phyloP scores from a whole-genome alignment of 2,329 filamentous ascomycete genomes.

The Niveomyces coronatus region DNA sequence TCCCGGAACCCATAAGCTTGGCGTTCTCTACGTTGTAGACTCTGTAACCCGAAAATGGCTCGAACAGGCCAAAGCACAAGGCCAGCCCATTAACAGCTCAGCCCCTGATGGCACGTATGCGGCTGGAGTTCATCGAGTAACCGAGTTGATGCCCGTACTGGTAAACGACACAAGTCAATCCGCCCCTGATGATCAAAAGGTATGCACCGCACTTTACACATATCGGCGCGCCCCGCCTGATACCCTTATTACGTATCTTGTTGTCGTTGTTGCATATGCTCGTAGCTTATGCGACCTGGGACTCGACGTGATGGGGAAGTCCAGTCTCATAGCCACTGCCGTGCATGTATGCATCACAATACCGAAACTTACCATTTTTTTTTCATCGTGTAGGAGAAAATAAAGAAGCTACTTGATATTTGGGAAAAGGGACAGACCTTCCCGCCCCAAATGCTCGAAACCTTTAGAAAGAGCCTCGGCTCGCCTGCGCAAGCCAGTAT shows the following conservation, averaged over 20 bases:
- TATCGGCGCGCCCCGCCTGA: conserved; percentile 16
- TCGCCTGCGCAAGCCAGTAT: conserved; percentile 49
- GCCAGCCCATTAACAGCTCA: conserved; percentile 69
- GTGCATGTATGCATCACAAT: conserved; percentile 7
- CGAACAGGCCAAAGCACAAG: conserved; percentile 81
- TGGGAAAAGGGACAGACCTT: conserved; percentile 97
- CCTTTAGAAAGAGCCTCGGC: conserved; percentile 73
- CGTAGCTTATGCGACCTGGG: background rate
- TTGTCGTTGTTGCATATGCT: conserved; percentile 20
- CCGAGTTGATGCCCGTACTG: conserved; percentile 82
- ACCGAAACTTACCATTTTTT: conserved; percentile 8
- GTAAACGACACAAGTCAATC: conserved; percentile 92
- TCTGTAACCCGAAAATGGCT: conserved; percentile 98
- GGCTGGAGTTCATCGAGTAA: conserved; percentile 92
- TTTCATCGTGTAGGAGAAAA: conserved; percentile 69
- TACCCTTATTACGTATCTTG: too few species aligned
- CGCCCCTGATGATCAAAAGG: conserved; percentile 91
- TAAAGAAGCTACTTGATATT: conserved; percentile 86
- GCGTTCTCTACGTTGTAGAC: conserved; percentile 99
- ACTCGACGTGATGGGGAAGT: background rate
- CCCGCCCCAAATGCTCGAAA: conserved; percentile 64
- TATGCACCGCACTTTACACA: conserved; percentile 45
- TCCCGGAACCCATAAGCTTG: conserved; percentile 90
- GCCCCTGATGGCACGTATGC: conserved; percentile 88
- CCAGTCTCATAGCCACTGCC: conserved; percentile 20